Evolutionary conservation across 345 rosid species (phyloP).

Genomic region (Gossypium australe): DNA sequence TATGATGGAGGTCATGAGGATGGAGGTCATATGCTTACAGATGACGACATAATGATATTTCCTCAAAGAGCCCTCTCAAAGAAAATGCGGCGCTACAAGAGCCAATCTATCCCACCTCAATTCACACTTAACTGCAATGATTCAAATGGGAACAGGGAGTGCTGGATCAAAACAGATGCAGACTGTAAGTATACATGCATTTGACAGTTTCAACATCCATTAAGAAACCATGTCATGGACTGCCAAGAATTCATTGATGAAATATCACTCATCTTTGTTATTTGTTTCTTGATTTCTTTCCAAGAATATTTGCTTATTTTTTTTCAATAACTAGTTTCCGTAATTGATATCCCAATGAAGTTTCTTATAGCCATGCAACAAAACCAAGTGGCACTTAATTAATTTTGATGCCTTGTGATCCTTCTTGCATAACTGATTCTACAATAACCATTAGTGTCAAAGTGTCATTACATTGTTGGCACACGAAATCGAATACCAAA

Average conservation of each 20-base stretch:
- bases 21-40: conserved; percentile 33
- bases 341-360: background rate
- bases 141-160: conserved; percentile 61
- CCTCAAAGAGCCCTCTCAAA: conserved; percentile 34
- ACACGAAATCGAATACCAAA: background rate
- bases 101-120: conserved; percentile 48
- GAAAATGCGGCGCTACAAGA: conserved; percentile 34
- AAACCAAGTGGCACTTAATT: background rate
- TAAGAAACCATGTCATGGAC: background rate
- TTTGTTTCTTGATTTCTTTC: background rate
- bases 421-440: background rate
- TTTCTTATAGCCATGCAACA: background rate
- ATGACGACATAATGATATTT: conserved; percentile 37
- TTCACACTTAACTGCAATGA: conserved; percentile 32
- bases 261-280: background rate
- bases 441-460: background rate
- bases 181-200: conserved; percentile 52
- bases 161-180: conserved; percentile 81
- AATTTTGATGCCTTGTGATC: background rate
- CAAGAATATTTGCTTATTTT: too few species aligned
- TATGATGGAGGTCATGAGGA: conserved; percentile 22
- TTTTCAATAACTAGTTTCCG: background rate
- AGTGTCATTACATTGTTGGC: background rate
- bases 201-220: background rate
- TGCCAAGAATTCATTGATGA: background rate